These are phyloP conservation scores for Syzygium jambos DNA, from an alignment of 345 rosid genomes.

Conservation along the genomic window DNA sequence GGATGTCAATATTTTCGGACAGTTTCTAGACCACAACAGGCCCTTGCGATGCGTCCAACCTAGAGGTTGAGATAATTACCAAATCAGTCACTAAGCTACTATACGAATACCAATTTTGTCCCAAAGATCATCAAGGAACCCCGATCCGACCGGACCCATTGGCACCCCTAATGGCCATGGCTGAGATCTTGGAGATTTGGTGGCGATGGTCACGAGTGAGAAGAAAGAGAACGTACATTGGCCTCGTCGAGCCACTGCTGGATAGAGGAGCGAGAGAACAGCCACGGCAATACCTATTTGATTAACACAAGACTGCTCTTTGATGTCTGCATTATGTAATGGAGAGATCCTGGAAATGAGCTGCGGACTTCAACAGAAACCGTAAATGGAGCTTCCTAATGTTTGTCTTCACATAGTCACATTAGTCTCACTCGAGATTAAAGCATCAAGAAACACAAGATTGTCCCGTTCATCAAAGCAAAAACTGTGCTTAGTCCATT, in stretches of 20 bases:
- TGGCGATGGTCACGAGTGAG: not conserved
- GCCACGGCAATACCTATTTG: not conserved
- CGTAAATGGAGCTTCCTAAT: not conserved
- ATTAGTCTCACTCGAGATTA: not conserved
- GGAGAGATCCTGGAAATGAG: slow-evolving; percentile 11
- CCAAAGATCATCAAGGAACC: too few relatives aligned
- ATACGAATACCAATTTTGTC: too few relatives aligned
- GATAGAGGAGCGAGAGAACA: not conserved
- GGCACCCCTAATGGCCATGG: not conserved
- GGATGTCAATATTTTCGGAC: too few relatives aligned
- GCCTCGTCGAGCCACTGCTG: not conserved
- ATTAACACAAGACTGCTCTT: not conserved
- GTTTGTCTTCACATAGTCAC: not conserved
- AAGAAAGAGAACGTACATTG: not conserved
- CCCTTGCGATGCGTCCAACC: too few relatives aligned
- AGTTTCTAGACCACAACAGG: too few relatives aligned
- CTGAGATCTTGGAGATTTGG: not conserved
- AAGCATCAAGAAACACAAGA: not conserved
- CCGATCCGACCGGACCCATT: too few relatives aligned
- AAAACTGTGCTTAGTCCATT: not conserved
- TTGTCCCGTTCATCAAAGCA: not conserved
- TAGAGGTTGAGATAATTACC: too few relatives aligned
- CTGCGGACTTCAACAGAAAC: not conserved
- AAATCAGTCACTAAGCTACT: too few relatives aligned
- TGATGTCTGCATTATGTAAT: slow-evolving; percentile 12